phyloP scores from a whole-genome alignment of 257 asterid genomes.

The Nicotiana paniculata region DNA sequence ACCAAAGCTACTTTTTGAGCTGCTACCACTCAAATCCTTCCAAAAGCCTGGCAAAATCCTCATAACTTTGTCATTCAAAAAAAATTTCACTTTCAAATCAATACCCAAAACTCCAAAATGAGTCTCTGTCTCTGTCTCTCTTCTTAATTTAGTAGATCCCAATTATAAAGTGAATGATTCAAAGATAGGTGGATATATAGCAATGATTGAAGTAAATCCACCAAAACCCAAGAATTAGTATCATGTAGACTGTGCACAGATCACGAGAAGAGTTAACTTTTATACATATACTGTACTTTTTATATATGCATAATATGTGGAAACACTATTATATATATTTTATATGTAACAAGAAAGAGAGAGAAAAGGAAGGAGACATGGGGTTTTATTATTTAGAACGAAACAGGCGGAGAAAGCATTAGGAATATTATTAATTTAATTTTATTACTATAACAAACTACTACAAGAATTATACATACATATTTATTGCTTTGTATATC shows the following conservation, averaged over 20 bases:
- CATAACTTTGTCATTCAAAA: slow-evolving; percentile 36
- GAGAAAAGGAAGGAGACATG: not conserved
- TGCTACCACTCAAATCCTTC: slow-evolving; percentile 26
- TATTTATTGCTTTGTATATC: not conserved
- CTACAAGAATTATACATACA: not conserved
- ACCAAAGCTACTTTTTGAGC: slow-evolving; percentile 26
- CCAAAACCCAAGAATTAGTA: slow-evolving; percentile 37
- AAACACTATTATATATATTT: slow-evolving; percentile 1
- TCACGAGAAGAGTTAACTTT: slow-evolving; percentile 33
- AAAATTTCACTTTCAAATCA: slow-evolving; percentile 18
- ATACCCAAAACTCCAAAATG: slow-evolving; percentile 21
- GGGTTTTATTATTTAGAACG: slow-evolving; percentile 25
- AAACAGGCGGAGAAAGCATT: slow-evolving; percentile 42
- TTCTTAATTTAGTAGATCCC: slow-evolving; percentile 26
- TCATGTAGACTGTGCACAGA: slow-evolving; percentile 39
- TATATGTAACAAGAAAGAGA: slow-evolving; percentile 4
- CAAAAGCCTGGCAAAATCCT: slow-evolving; percentile 36
- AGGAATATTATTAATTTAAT: slow-evolving; percentile 20
- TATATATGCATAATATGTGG: not conserved
- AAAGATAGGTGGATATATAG: slow-evolving; percentile 19
- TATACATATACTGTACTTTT: not conserved
- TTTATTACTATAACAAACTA: not conserved
- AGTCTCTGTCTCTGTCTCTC: slow-evolving; percentile 9
- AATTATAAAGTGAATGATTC: slow-evolving; percentile 48
- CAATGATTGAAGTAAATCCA: slow-evolving; percentile 28